Conservation (phyloP, 179 eudicot species). For the Spinacia oleracea region DNA sequence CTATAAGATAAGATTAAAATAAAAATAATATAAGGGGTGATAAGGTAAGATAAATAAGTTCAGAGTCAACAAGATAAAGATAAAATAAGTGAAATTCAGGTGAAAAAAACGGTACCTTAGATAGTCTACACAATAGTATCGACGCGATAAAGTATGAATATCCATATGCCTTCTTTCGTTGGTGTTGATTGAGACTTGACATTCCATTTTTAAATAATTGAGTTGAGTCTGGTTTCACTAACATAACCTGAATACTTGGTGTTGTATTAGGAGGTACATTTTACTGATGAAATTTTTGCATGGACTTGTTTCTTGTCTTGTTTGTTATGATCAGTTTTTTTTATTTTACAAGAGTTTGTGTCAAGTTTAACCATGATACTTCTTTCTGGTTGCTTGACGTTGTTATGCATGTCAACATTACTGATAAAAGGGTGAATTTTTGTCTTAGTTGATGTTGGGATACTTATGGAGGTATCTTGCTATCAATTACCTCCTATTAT, state of each 20-base stretch:
- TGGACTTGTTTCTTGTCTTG: slow-evolving; percentile 2
- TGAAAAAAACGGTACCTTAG: no score
- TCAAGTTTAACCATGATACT: background rate
- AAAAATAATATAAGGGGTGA: no score
- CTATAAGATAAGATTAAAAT: no score
- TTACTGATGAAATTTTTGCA: background rate
- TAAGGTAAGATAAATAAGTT: no score
- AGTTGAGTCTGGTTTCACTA: background rate
- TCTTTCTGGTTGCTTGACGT: background rate
- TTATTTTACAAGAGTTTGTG: background rate
- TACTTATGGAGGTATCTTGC: background rate
- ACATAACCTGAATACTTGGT: background rate
- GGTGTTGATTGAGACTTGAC: slow-evolving; percentile 6
- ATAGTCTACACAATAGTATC: background rate
- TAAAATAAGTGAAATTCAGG: no score
- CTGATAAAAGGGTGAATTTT: background rate
- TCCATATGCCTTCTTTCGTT: background rate
- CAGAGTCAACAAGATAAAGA: no score
- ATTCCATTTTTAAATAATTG: slow-evolving; percentile 2
- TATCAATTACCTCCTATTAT: background rate
- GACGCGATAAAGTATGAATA: background rate
- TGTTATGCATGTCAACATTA: background rate
- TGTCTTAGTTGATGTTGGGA: background rate
- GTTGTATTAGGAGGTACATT: slow-evolving; percentile 16
- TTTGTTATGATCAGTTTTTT: slow-evolving; percentile 16